Evolutionary conservation across 2,329 filamentous ascomycete species (phyloP).

Genomic region (Exophiala aquamarina): DNA sequence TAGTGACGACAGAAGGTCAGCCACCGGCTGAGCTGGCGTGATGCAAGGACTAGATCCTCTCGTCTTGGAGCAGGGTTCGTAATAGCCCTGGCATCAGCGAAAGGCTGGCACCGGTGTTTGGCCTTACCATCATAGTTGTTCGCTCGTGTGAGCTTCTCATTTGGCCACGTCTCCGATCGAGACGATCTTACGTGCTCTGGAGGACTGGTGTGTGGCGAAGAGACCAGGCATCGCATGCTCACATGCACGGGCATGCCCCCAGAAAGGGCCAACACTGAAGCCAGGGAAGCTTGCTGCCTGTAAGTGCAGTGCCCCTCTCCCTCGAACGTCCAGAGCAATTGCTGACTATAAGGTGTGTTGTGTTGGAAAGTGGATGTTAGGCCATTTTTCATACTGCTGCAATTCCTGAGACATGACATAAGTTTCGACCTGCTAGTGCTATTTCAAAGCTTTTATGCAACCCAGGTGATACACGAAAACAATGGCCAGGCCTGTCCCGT

Average conservation of each 20-base stretch:
- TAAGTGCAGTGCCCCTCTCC: neutral
- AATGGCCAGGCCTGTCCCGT: too few relatives aligned
- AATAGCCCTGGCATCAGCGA: slow-evolving; percentile 1
- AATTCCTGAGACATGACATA: too few relatives aligned
- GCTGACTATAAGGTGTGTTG: too few relatives aligned
- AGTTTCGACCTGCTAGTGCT: too few relatives aligned
- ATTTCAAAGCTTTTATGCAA: too few relatives aligned
- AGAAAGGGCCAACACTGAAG: neutral
- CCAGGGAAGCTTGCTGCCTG: neutral
- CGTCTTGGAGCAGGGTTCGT: neutral
- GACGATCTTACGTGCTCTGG: slow-evolving; percentile 9
- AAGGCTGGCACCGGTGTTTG: slow-evolving; percentile 4
- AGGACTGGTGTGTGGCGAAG: neutral
- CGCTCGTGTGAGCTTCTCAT: neutral
- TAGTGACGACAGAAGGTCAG: neutral
- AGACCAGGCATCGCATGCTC: neutral
- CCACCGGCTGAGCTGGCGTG: neutral
- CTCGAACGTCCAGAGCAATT: too few relatives aligned
- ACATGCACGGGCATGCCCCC: slow-evolving; percentile 1
- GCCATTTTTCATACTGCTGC: too few relatives aligned
- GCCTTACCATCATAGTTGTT: slow-evolving; percentile 9
- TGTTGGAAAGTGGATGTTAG: too few relatives aligned
- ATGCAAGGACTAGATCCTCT: too few relatives aligned
- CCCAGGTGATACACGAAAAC: too few relatives aligned
- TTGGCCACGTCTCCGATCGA: slow-evolving; percentile 11